Evolutionary conservation across 73 alveolate species (phyloP).

Genomic region (Tetrahymena malaccensis): DNA sequence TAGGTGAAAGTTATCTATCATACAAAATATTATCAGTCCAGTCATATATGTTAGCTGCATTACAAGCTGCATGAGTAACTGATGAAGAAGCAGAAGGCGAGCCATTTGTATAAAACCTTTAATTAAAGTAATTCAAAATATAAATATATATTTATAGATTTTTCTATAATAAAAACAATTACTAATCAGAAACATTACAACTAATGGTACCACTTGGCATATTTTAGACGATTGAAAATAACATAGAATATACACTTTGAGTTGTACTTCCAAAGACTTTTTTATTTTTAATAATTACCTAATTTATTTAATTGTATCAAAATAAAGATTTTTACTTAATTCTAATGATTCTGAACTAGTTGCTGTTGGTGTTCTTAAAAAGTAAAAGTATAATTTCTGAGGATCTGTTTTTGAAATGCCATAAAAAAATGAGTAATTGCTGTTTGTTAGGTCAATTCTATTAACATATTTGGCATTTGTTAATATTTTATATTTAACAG

Average conservation of each 20-base stretch:
- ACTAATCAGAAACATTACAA: not conserved
- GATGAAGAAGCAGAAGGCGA: not conserved
- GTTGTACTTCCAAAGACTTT: not conserved
- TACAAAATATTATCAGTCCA: not conserved
- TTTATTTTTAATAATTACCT: not conserved
- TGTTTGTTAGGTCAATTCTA: not conserved
- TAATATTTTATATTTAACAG: not conserved
- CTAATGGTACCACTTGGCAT: not conserved
- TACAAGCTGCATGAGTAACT: not conserved
- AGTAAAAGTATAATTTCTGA: not conserved
- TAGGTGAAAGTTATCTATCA: not conserved
- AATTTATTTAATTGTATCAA: not conserved
- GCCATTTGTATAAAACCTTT: not conserved
- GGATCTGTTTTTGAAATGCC: not conserved
- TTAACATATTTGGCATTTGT: not conserved
- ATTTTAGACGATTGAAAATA: not conserved
- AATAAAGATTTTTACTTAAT: not conserved
- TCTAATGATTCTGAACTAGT: not conserved
- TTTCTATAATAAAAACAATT: not conserved
- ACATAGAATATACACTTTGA: not conserved
- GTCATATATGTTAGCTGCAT: not conserved
- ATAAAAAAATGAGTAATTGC: not conserved
- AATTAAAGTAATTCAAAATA: not conserved
- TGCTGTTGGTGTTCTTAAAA: not conserved
- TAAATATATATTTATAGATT: no score